Evolutionary conservation across 495 filamentous ascomycete genomes (phyloP).

Genomic region (Xylaria sp.): DNA sequence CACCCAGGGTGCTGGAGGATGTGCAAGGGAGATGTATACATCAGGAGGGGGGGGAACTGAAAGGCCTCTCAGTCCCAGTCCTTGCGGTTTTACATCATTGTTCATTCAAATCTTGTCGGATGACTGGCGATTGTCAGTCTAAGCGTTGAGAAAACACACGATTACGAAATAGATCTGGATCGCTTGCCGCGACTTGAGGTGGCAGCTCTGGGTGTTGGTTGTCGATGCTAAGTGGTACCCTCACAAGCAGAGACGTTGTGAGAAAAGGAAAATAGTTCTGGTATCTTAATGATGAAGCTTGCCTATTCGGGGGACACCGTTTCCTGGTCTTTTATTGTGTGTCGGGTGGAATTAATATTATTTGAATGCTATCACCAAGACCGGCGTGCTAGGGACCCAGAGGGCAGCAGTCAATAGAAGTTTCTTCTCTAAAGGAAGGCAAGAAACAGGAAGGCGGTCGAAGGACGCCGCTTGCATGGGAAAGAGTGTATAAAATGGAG

Average conservation of each 20-base stretch:
- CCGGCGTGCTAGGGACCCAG: not conserved
- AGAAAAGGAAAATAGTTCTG: conserved; percentile 25
- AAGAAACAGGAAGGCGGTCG: not conserved
- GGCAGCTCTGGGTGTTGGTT: not conserved
- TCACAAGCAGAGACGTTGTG: not conserved
- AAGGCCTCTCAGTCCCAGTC: not conserved
- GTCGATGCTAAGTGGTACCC: conserved; percentile 4
- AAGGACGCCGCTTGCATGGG: not conserved
- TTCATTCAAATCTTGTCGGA: conserved; percentile 14
- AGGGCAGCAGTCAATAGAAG: conserved; percentile 14
- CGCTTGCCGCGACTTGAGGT: conserved; percentile 10
- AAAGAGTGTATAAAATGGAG: not conserved
- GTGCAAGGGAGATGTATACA: conserved; percentile 19
- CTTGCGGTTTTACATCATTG: not conserved
- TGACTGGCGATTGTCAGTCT: conserved; percentile 14
- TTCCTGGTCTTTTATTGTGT: not conserved
- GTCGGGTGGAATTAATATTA: conserved; percentile 23
- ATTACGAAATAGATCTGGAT: conserved; percentile 26
- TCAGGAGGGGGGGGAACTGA: not conserved
- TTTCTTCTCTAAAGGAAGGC: not conserved
- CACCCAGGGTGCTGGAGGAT: not conserved
- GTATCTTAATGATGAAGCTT: conserved; percentile 29
- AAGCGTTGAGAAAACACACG: conserved; percentile 15
- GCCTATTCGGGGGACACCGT: not conserved
- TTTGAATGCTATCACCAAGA: conserved; percentile 16